phyloP scores from a whole-genome alignment of 495 filamentous ascomycete species.

The Podospora sp. region DNA sequence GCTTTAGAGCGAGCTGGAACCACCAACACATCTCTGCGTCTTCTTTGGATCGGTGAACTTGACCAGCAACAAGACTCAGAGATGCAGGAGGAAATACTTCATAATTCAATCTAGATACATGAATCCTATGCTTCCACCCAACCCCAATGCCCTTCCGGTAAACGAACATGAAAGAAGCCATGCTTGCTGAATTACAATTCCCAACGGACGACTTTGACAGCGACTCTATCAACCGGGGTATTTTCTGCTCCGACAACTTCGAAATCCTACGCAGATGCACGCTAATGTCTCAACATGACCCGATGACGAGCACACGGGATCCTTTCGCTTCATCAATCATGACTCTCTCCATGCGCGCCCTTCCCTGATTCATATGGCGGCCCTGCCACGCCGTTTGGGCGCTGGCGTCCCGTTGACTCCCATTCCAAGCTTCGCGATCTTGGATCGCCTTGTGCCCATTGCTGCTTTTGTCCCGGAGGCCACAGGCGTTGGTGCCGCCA shows the following conservation, averaged over 20 bases:
- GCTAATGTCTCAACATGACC: background rate
- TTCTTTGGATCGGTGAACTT: too few species aligned
- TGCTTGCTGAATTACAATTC: background rate
- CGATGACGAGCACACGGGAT: background rate
- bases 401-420: slow-evolving; percentile 41
- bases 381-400: slow-evolving; percentile 34
- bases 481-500: background rate
- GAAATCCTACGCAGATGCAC: background rate
- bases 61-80: too few species aligned
- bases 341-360: background rate
- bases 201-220: background rate
- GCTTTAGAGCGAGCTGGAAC: too few species aligned
- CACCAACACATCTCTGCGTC: too few species aligned
- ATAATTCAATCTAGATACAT: background rate
- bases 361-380: background rate
- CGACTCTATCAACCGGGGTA: background rate
- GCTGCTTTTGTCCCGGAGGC: slow-evolving; percentile 2
- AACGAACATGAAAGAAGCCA: background rate
- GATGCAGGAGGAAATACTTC: background rate
- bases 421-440: slow-evolving; percentile 37
- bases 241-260: background rate
- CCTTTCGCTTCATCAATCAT: background rate
- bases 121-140: background rate
- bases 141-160: background rate
- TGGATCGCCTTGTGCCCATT: slow-evolving; percentile 31